phyloP scores from a whole-genome alignment of 306 rosid genomes.

The Medicago ruthenica region DNA sequence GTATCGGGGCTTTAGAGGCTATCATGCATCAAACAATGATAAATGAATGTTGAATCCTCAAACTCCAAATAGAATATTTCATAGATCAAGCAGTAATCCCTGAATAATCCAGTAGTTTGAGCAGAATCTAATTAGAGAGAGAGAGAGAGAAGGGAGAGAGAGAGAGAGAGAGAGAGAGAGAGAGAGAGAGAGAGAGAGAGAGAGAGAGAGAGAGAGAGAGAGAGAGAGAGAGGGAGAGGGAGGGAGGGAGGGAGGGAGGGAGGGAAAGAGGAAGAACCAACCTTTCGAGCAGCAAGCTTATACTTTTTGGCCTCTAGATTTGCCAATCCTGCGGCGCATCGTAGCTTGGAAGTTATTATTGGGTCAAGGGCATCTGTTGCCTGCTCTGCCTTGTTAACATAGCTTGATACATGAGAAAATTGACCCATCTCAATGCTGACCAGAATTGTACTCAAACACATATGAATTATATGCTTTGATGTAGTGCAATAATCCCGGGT shows the following conservation, averaged over 20 bases:
- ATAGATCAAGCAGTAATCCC: constrained; percentile 19
- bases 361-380: constrained; percentile 69
- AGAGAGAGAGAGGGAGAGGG: neutral
- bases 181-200: neutral
- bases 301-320: constrained; percentile 91
- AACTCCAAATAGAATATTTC: constrained; percentile 8
- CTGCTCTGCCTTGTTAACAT: constrained; percentile 92
- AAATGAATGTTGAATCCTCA: constrained; percentile 27
- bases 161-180: neutral
- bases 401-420: constrained; percentile 89
- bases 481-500: constrained; percentile 99
- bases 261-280: constrained; percentile 44
- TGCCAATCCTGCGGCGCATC: constrained; percentile 96
- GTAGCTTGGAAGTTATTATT: constrained; percentile 66
- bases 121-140: constrained; percentile 1
- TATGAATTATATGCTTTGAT: constrained; percentile 89
- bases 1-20: too few species aligned
- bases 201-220: neutral
- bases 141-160: neutral
- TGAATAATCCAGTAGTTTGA: constrained; percentile 22
- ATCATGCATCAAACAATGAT: constrained; percentile 31
- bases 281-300: constrained; percentile 99
- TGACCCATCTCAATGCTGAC: constrained; percentile 99
- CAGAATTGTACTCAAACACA: constrained; percentile 92
- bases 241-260: too few species aligned